These are phyloP conservation scores for Atalantia buxifolia DNA, from an alignment of 345 rosid species.

Conservation along the genomic window DNA sequence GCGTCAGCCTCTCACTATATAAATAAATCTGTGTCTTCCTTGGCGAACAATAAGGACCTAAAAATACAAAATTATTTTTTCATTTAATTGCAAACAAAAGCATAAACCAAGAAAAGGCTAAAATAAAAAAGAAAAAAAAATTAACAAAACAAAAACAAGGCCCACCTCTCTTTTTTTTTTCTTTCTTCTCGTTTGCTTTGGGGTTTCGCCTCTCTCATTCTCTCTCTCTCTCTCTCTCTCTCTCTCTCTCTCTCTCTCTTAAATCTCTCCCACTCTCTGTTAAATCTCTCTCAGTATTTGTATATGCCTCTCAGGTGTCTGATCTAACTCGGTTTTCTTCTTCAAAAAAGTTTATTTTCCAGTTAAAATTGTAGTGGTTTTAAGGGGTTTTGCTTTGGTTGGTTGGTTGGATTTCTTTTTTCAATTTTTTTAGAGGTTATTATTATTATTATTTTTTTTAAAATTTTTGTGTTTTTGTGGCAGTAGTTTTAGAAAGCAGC, in stretches of 20 bases:
- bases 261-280: constrained; percentile 10
- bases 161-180: constrained; percentile 1
- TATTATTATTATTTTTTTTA: background rate
- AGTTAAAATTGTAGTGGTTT: constrained; percentile 5
- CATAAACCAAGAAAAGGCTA: background rate
- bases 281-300: background rate
- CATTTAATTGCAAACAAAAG: too few relatives aligned
- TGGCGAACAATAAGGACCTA: too few relatives aligned
- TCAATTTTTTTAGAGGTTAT: background rate
- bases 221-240: background rate
- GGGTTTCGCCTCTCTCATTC: constrained; percentile 35
- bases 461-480: background rate
- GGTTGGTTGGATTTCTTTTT: background rate
- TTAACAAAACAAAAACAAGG: background rate
- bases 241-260: background rate
- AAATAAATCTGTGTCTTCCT: too few relatives aligned
- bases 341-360: background rate
- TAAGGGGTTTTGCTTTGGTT: constrained; percentile 7
- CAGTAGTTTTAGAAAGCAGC: constrained; percentile 38
- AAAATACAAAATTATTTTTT: too few relatives aligned
- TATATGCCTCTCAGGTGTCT: constrained; percentile 41
- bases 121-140: background rate
- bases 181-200: constrained; percentile 16
- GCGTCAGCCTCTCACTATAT: too few relatives aligned
- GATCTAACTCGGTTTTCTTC: constrained; percentile 23